phyloP scores from a whole-genome alignment of 164 flowering plant species.

The Cinnamomum micranthum region DNA sequence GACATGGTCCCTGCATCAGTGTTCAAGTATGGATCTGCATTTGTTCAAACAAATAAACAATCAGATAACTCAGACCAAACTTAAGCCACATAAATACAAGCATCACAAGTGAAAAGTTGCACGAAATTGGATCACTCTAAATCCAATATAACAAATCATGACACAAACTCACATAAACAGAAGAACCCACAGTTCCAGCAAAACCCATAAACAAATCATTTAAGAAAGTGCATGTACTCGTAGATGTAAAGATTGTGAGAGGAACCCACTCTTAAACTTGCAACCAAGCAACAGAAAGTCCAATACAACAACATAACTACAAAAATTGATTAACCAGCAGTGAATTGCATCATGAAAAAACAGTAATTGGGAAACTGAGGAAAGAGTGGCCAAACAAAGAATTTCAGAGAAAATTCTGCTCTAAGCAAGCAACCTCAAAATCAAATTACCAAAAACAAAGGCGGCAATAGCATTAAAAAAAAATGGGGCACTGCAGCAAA shows the following conservation, averaged over 20 bases:
- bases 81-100: neutral
- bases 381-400: too few species aligned
- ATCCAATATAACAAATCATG: neutral
- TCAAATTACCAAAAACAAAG: too few species aligned
- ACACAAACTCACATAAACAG: neutral
- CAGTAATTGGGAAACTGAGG: too few species aligned
- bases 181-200: neutral
- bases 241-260: neutral
- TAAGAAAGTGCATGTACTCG: neutral
- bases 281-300: too few species aligned
- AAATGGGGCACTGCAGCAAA: neutral
- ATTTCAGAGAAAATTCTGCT: too few species aligned
- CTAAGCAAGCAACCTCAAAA: too few species aligned
- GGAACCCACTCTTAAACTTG: neutral
- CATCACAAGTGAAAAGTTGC: neutral
- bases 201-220: neutral
- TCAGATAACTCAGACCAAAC: neutral
- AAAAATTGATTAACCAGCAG: too few species aligned
- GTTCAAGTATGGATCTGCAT: slow-evolving; percentile 93
- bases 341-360: too few species aligned
- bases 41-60: neutral
- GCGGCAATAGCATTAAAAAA: too few species aligned
- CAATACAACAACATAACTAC: too few species aligned
- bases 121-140: neutral
- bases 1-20: slow-evolving; percentile 99